A percentile compares a stretch with the other conserved stretches of the same genome.
Evolutionary conservation across 2,329 filamentous ascomycete genomes (phyloP).

Genomic region (Aspergillus sp.): DNA sequence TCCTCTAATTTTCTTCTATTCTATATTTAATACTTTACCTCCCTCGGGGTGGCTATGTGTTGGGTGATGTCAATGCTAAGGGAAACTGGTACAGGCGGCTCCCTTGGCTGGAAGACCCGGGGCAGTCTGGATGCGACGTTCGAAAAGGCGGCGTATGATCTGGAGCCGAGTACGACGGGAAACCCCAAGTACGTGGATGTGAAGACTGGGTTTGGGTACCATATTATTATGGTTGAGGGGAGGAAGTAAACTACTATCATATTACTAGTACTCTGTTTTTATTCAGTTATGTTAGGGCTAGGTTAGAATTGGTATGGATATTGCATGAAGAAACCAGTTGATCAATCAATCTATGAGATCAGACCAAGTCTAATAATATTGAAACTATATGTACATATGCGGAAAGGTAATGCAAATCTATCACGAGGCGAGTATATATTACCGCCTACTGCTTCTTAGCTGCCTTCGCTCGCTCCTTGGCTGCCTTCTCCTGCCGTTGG

Average conservation of each 20-base stretch:
- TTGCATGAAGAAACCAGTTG: not conserved
- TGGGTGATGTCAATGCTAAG: not conserved
- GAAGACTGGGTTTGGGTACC: constrained; percentile 67
- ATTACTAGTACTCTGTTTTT: constrained; percentile 1
- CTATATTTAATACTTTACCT: not conserved
- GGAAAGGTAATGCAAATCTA: constrained; percentile 2
- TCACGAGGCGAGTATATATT: not conserved
- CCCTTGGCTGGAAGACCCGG: constrained; percentile 64
- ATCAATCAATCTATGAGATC: not conserved
- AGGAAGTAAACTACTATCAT: constrained; percentile 49
- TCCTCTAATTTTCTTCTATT: not conserved
- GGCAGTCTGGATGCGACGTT: constrained; percentile 60
- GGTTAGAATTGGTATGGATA: not conserved
- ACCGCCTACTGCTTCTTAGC: constrained; percentile 33
- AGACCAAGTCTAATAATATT: not conserved
- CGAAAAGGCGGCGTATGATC: constrained; percentile 63
- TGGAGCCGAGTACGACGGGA: constrained; percentile 62
- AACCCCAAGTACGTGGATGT: constrained; percentile 63
- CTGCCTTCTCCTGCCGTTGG: constrained; percentile 77
- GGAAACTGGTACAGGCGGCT: constrained; percentile 52
- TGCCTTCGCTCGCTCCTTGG: constrained; percentile 68
- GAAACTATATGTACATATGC: not conserved
- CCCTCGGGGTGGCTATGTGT: not conserved
- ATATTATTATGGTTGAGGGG: constrained; percentile 69
- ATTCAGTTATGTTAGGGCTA: not conserved